A percentile compares a stretch with the other conserved stretches of the same genome.
Evolutionary conservation across 2,329 filamentous ascomycete genomes (phyloP).

Genomic region (Claviceps sp.): DNA sequence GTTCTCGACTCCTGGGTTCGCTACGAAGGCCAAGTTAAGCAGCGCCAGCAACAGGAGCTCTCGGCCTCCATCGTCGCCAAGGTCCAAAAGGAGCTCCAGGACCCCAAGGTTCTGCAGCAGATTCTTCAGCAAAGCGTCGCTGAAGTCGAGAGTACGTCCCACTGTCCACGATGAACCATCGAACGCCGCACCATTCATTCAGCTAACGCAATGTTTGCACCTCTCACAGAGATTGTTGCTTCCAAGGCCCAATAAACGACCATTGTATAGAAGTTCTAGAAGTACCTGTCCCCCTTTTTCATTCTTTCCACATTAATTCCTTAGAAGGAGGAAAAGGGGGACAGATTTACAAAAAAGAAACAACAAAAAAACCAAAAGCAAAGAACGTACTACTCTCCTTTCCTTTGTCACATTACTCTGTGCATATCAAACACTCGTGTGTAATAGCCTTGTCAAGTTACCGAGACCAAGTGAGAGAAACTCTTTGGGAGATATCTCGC

Average conservation of each 20-base stretch:
- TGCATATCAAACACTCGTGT: not conserved
- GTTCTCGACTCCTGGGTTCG: conserved; percentile 98
- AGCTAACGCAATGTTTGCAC: not conserved
- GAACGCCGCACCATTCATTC: not conserved
- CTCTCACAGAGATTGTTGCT: not conserved
- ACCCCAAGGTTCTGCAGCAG: conserved; percentile 92
- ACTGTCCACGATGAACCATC: not conserved
- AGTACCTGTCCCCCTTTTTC: not conserved
- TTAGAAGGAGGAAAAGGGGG: not conserved
- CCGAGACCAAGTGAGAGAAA: no score
- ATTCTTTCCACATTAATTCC: not conserved
- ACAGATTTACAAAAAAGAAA: not conserved
- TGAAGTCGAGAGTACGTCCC: conserved; percentile 76
- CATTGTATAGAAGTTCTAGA: not conserved
- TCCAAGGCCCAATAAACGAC: not conserved
- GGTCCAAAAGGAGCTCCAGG: conserved; percentile 97
- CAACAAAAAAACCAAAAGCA: not conserved
- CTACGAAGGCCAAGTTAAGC: conserved; percentile 97
- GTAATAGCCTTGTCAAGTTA: not conserved
- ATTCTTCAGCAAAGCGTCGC: conserved; percentile 93
- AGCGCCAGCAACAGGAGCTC: conserved; percentile 94
- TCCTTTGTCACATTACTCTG: not conserved
- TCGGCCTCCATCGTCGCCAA: conserved; percentile 88
- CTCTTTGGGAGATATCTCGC: no score
- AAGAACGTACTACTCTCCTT: not conserved